Evolutionary conservation across 2,329 filamentous ascomycete species (phyloP), one percentile per base, ranked within the genome.

Genomic region (Sporothrix mexicana): DNA sequence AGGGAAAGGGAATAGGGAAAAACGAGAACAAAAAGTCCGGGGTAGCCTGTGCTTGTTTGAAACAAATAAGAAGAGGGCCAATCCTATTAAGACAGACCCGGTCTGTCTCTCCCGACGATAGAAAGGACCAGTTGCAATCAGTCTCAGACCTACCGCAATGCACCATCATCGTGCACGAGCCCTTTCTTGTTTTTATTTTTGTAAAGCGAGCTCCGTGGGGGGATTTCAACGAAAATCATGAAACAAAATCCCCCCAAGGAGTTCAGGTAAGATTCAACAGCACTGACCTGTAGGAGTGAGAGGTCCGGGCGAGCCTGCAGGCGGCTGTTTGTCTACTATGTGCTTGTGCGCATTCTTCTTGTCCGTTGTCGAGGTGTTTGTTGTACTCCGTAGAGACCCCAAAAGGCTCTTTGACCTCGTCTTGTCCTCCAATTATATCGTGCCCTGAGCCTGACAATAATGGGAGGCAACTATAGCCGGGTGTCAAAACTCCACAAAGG

Each of bases 401-500:
- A 25, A 59, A 45, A 67, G 64, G 45, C 64, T 67, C 45, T 67
- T 67, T 67, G 64, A 67, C 64, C 64, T 51, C 61, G 4, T 47
- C 23, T 66, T 67, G 64, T 17, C 64, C 20, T 17, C 43, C 10
- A 47, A 47, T 17, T 64, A 47, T 41, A 64, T 47, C 25, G 41
- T n/a, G 17, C 57, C 30, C 47, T 55, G 51, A 9, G 13, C 59
- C 36, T 45, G 36, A 36, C 36, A 62, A 62, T 45, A 62, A 62
- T 36, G 36, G 17, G 59, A 62, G 59, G 59, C 36, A 62, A 45
- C 59, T 47, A 47, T 47, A 47, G 20, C 61, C 61, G 41, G 61
- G 12, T 15, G n/a, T 9, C 47, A 51, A 43, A 61, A 47, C 20
- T 45, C 12, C 5, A 45, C 61, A n/a, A 64, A 23, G 20, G 20